Conservation (phyloP, 2,329 filamentous ascomycete genomes). For the Xylaria sp. region DNA sequence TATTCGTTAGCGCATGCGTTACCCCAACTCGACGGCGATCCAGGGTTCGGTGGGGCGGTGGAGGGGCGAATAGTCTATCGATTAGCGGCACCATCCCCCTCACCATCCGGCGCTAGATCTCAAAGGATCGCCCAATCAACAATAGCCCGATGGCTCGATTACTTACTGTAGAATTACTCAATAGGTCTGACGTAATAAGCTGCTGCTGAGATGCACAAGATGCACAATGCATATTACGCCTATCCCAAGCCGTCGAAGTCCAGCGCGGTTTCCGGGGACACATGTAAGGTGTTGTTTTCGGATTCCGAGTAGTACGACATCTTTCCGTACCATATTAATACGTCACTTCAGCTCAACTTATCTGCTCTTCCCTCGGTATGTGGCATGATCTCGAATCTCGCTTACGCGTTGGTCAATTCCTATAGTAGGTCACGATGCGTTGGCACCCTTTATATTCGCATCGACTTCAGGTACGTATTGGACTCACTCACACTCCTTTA, state of each 20-base stretch:
- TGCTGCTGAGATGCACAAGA: background rate
- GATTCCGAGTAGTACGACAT: background rate
- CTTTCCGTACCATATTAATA: background rate
- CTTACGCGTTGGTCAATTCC: background rate
- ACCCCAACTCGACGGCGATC: background rate
- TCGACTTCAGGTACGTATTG: background rate
- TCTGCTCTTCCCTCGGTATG: background rate
- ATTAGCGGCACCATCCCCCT: background rate
- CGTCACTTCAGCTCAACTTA: background rate
- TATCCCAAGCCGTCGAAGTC: background rate
- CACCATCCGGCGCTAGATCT: background rate
- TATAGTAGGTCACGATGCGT: background rate
- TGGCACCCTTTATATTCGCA: background rate
- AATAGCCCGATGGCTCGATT: background rate
- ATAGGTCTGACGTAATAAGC: slow-evolving; percentile 1
- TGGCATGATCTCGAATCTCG: background rate
- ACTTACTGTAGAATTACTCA: background rate
- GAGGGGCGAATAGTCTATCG: slow-evolving; percentile 5
- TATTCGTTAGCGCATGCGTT: background rate
- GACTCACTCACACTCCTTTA: background rate
- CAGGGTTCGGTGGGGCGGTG: background rate
- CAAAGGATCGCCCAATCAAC: background rate
- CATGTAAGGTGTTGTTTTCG: background rate
- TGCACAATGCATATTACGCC: background rate
- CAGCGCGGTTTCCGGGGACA: background rate